A percentile compares a stretch with the other conserved stretches of the same genome.
phyloP scores from a whole-genome alignment of 2,329 filamentous ascomycete species.

The Endothia cerciana region DNA sequence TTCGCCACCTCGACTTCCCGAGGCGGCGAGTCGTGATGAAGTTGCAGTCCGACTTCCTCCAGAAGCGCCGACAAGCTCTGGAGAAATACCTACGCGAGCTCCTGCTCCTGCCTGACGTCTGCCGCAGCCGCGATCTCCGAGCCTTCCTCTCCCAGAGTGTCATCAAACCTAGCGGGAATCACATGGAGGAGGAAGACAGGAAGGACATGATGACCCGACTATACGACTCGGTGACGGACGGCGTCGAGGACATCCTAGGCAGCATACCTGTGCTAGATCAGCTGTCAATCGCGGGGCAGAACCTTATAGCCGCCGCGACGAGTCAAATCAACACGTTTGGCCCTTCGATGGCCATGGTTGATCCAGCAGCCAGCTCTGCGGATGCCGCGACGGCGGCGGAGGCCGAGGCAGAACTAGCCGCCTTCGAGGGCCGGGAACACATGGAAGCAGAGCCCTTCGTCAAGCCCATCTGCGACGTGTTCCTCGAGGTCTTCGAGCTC shows the following conservation, averaged over 20 bases:
- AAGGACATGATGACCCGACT: constrained; percentile 91
- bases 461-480: constrained; percentile 97
- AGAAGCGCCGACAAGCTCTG: constrained; percentile 81
- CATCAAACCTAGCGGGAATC: constrained; percentile 64
- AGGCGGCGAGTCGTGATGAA: constrained; percentile 93
- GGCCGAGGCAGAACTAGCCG: constrained; percentile 90
- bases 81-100: constrained; percentile 85
- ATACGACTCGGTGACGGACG: constrained; percentile 95
- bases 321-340: constrained; percentile 61
- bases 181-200: constrained; percentile 65
- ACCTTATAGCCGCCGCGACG: constrained; percentile 78
- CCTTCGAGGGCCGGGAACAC: constrained; percentile 82
- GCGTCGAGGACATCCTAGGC: constrained; percentile 96
- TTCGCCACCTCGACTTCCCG: constrained; percentile 89
- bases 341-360: constrained; percentile 22
- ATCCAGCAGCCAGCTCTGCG: constrained; percentile 54
- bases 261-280: constrained; percentile 96
- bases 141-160: constrained; percentile 91
- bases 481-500: constrained; percentile 92
- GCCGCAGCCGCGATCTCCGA: constrained; percentile 87
- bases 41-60: constrained; percentile 91
- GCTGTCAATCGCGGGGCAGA: constrained; percentile 89
- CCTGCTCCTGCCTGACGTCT: constrained; percentile 87
- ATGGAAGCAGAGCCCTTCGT: constrained; percentile 79
- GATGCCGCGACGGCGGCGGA: constrained; percentile 64